Percentiles rank a stretch among this genome's conserved stretches.
Conservation (phyloP, 371 early-diverging fungal species). For the Cokeromyces recurvatus region DNA sequence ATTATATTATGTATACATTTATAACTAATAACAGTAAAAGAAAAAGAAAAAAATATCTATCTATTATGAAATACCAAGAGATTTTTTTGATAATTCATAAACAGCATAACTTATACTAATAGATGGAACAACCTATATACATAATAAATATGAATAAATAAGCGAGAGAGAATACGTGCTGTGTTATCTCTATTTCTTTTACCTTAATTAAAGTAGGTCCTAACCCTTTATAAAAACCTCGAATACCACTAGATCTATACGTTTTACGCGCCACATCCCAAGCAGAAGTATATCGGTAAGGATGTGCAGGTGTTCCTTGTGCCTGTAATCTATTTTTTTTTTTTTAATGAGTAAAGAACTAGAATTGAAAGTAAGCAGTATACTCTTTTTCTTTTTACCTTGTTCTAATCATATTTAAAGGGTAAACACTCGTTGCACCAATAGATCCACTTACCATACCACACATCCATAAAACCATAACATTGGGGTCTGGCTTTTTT, state of each 20-base stretch:
- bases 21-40: no score
- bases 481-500: slow-evolving; percentile 31
- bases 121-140: slow-evolving; percentile 41
- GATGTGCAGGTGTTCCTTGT: slow-evolving; percentile 76
- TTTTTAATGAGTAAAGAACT: no score
- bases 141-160: background rate
- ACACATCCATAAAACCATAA: slow-evolving; percentile 55
- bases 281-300: slow-evolving; percentile 59
- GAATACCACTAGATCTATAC: slow-evolving; percentile 69
- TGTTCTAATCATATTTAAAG: slow-evolving; percentile 74
- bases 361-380: no score
- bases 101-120: slow-evolving; percentile 60
- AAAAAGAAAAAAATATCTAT: no score
- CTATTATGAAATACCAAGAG: slow-evolving; percentile 41
- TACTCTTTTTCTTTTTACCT: slow-evolving; percentile 55
- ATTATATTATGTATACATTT: no score
- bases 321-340: slow-evolving; percentile 79
- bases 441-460: slow-evolving; percentile 70
- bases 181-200: no score
- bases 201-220: slow-evolving; percentile 75
- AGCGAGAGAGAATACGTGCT: no score
- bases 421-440: slow-evolving; percentile 75
- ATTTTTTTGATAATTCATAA: slow-evolving; percentile 52
- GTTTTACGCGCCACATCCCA: slow-evolving; percentile 66
- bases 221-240: slow-evolving; percentile 85